These are phyloP conservation scores for Hippophae gyantsensis DNA, from an alignment of 306 rosid genomes.

Conservation along the genomic window DNA sequence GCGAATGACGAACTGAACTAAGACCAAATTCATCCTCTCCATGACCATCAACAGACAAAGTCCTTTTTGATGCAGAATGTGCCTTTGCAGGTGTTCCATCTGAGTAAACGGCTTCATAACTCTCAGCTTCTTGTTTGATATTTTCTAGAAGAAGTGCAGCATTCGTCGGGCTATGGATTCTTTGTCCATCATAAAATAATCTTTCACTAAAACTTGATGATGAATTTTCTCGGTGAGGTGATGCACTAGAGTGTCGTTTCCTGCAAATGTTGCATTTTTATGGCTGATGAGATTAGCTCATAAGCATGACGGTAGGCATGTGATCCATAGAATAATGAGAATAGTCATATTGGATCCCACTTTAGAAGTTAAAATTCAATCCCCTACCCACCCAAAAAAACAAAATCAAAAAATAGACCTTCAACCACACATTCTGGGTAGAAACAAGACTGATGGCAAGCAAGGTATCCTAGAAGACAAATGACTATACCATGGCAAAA, in stretches of 20 bases:
- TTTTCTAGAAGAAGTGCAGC: conserved; percentile 86
- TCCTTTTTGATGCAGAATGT: conserved; percentile 39
- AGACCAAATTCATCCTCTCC: conserved; percentile 44
- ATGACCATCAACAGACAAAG: conserved; percentile 35
- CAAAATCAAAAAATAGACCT: not conserved
- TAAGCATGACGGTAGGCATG: too few species aligned
- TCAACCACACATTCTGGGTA: not conserved
- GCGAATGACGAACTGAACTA: conserved; percentile 46
- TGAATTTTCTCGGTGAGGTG: conserved; percentile 38
- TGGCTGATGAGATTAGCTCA: not conserved
- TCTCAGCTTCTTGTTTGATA: conserved; percentile 66
- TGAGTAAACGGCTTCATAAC: conserved; percentile 35
- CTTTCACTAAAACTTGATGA: conserved; percentile 50
- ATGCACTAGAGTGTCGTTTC: conserved; percentile 53
- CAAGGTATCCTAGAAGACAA: not conserved
- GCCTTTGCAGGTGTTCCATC: conserved; percentile 44
- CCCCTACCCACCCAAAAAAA: not conserved
- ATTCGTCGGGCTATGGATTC: conserved; percentile 78
- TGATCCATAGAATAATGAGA: too few species aligned
- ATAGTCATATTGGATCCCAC: not conserved
- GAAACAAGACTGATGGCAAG: not conserved
- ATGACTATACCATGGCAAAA: not conserved
- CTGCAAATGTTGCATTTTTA: conserved; percentile 36
- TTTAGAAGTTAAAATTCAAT: not conserved
- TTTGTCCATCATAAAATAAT: conserved; percentile 57